Evolutionary conservation across 352 stramenopile genomes (phyloP).

Genomic region (Phytophthora europaea): DNA sequence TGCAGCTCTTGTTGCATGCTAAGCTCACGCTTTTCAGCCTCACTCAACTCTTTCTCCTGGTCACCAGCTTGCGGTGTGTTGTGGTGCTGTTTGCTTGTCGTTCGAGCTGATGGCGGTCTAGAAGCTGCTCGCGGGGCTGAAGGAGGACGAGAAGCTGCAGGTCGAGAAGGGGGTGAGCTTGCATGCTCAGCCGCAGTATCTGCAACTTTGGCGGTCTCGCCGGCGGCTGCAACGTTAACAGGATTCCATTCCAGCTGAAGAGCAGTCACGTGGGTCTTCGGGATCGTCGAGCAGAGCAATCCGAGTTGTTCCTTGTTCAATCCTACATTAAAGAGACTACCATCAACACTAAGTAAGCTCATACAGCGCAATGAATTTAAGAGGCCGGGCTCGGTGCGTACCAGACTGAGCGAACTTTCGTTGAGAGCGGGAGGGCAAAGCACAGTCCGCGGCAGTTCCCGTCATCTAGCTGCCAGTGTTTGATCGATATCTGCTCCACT

Average conservation of each 20-base stretch:
- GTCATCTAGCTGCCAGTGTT: conserved; percentile 79
- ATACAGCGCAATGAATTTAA: no score
- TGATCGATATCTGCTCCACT: conserved; percentile 60
- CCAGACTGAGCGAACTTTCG: conserved; percentile 63
- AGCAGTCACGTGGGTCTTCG: conserved; percentile 58
- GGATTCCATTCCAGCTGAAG: conserved; percentile 83
- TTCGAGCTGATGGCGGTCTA: conserved; percentile 20
- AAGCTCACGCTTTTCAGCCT: conserved; percentile 22
- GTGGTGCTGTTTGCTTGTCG: conserved; percentile 17
- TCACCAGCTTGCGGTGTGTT: not conserved
- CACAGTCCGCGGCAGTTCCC: conserved; percentile 62
- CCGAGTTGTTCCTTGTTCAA: conserved; percentile 60
- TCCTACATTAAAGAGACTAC: conserved; percentile 74
- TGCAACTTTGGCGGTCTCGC: not conserved
- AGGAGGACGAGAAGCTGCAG: conserved; percentile 7
- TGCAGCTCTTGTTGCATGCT: conserved; percentile 28
- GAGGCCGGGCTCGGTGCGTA: conserved; percentile 24
- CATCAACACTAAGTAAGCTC: not conserved
- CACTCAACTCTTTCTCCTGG: conserved; percentile 18
- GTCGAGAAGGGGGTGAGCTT: not conserved
- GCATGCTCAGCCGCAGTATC: not conserved
- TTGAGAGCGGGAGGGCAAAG: conserved; percentile 59
- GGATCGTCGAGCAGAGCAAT: conserved; percentile 58
- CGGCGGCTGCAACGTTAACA: not conserved
- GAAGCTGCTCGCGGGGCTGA: conserved; percentile 15